These are phyloP conservation scores for Fulvia fulva DNA, from an alignment of 2,329 filamentous ascomycete species.

Conservation along the genomic window DNA sequence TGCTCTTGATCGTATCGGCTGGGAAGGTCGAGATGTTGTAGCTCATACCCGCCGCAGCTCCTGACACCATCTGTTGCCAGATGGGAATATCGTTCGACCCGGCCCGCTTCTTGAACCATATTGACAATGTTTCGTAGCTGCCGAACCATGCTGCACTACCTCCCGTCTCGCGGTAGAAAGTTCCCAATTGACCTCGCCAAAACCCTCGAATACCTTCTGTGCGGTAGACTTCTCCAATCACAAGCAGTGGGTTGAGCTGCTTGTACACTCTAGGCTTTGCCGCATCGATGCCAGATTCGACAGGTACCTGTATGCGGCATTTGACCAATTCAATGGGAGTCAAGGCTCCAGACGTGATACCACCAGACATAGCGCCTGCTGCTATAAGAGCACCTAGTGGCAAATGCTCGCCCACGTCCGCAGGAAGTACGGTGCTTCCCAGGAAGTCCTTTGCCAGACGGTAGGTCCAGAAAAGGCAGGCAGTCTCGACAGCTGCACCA, in stretches of 20 bases:
- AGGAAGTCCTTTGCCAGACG: conserved; percentile 58
- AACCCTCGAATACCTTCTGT: conserved; percentile 81
- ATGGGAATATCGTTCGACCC: conserved; percentile 60
- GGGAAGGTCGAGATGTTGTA: conserved; percentile 99
- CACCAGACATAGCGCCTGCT: conserved; percentile 81
- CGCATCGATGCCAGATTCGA: conserved; percentile 32
- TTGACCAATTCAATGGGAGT: conserved; percentile 97
- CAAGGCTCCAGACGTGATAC: conserved; percentile 83
- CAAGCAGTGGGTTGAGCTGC: conserved; percentile 53
- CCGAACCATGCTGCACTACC: conserved; percentile 96
- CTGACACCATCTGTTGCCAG: conserved; percentile 82
- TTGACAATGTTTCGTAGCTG: conserved; percentile 72
- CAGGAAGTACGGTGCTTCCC: conserved; percentile 55
- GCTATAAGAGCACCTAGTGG: conserved; percentile 71
- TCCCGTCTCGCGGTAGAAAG: conserved; percentile 87
- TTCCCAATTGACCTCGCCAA: conserved; percentile 93
- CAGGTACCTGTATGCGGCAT: conserved; percentile 90
- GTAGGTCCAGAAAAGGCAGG: conserved; percentile 90
- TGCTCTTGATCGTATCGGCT: conserved; percentile 93
- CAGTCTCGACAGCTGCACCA: conserved; percentile 88
- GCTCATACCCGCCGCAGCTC: conserved; percentile 81
- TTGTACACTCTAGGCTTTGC: conserved; percentile 1
- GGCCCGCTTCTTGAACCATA: conserved; percentile 56
- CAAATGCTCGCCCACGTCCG: conserved; percentile 45
- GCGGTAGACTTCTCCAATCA: conserved; percentile 75